Base-by-base conservation (phyloP, 495 filamentous ascomycete genomes). In the Aspergillus campestris region DNA sequence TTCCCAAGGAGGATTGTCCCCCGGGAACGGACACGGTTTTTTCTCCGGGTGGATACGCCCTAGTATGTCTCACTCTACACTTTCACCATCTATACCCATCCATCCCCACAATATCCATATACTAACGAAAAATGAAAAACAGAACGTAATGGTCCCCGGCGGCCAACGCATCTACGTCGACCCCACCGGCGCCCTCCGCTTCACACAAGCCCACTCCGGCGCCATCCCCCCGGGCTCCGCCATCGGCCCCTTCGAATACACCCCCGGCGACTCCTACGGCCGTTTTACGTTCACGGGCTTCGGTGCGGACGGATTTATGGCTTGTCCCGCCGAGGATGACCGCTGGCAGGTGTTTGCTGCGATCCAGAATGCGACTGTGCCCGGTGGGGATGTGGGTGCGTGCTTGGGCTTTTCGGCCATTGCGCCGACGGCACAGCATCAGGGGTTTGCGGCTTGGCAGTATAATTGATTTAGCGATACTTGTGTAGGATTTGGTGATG, bases 141-240 rank as follows among this genome's bases (percentile, higher is more conserved):
- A 64, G 69, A 54, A 70, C 50, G 73, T 77, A 45, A 55, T 65
- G 38, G 82, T 86, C 27, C 80, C 83, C 12, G 82, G 81, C 36
- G 82, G 83, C 15, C 81, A 86, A 53, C 62, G 65, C 45, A 71
- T 79, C 62, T 88, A 83, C 60, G 67, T 86, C 31, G 60, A 53
- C 12, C 64, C 73, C 5, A 56, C 65, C 24, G 82, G 82, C 40
- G 67, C 73, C 27, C 59, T 87, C 31, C 62, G 58, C 42, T 85
- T 78, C 70, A 82, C 80, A 3, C 65, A 61, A 35, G 73, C 81
- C 1, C 81, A 86, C 64, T 80, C 75, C 6, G 71, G 69, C 12
- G 68, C 55, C 51, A 73, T 78, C 14, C 81, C 82, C 0, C 31
- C 64, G 0, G 81, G 79, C 8, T 73, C 78, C 38, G 50, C 66